Conservation (phyloP, 2,329 filamentous ascomycete genomes). For the Penicillium glabrum region DNA sequence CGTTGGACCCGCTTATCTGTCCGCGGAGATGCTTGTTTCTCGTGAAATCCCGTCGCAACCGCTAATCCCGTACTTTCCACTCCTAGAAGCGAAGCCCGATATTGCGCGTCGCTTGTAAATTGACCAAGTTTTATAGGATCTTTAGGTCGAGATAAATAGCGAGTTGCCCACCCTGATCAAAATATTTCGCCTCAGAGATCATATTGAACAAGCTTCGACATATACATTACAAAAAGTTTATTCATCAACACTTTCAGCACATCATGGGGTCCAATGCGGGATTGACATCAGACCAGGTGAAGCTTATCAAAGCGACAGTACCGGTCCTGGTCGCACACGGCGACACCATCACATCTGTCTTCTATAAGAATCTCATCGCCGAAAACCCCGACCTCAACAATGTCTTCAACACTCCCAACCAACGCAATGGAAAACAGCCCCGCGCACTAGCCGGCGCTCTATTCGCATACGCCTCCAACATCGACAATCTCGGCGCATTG, state of each 20-base stretch:
- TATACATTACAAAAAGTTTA: too few relatives aligned
- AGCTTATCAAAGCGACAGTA: conserved; percentile 68
- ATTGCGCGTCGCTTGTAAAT: not conserved
- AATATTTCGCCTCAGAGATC: not conserved
- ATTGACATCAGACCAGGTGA: conserved; percentile 53
- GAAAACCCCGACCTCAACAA: conserved; percentile 67
- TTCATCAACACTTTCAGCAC: not conserved
- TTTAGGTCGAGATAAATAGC: not conserved
- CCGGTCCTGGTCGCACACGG: conserved; percentile 69
- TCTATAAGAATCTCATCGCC: conserved; percentile 68
- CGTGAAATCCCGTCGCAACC: conserved; percentile 5
- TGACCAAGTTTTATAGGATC: not conserved
- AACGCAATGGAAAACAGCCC: conserved; percentile 66
- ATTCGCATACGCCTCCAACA: conserved; percentile 69
- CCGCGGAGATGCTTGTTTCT: conserved; percentile 18
- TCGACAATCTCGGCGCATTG: conserved; percentile 65
- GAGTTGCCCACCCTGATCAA: too few relatives aligned
- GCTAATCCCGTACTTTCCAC: conserved; percentile 5
- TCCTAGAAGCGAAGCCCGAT: conserved; percentile 1
- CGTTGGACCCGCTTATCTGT: conserved; percentile 2
- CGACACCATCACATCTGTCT: conserved; percentile 65
- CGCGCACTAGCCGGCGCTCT: conserved; percentile 69
- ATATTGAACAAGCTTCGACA: not conserved
- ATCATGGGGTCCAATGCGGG: conserved; percentile 17
- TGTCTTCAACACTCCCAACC: conserved; percentile 71